Evolutionary conservation across 805 yeast genomes (phyloP), one percentile per base, ranked within the genome.

Genomic region (Tetrapisispora nanseiensis): DNA sequence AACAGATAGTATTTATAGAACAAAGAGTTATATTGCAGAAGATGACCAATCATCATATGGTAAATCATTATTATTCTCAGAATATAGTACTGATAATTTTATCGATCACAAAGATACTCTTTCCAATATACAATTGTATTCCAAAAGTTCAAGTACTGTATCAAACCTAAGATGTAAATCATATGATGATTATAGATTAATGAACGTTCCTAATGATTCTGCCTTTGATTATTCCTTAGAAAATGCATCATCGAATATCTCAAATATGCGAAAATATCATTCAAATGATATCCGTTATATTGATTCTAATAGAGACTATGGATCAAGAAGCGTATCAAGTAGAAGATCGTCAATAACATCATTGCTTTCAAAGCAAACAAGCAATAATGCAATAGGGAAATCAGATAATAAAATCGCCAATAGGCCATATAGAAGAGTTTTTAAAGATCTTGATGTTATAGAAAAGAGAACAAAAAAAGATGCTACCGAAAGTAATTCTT

Each of bases 41-140:
- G 56, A 55, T 36, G 47, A 46, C 34, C 55, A 33, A 8, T 62
- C 67, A 1, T 62, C 67, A 5, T 62, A 56, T 40, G 65, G 65
- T 12, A 57, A 55, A 29, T 62, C 67, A 1, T 39, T 62, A 13
- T 40, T 62, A 22, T 64, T 57, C 26, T 62, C 66, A 5, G 65
- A 62, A 30, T 56, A 51, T 41, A 52, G 57, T 23, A 50, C 46
- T 2, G 54, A 46, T 18, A 55, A 43, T 15, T 48, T 45, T 20
- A 29, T 42, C 11, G 53, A 52, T 37, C 40, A 40, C n/a, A 34
- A 27, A 5, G 46, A 40, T 7, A 39, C 39, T 6, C 43, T 51
- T 4, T 47, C 46, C 9, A 23, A 40, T 5, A 44, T 45, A 3
- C 23, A 34, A 2, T 26, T 22, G 13, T 24, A 13, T 16, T 18